Evolutionary conservation across 352 stramenopile genomes (phyloP), one percentile per base, ranked within the genome.

Genomic region (Phytopythium mirpurense): DNA sequence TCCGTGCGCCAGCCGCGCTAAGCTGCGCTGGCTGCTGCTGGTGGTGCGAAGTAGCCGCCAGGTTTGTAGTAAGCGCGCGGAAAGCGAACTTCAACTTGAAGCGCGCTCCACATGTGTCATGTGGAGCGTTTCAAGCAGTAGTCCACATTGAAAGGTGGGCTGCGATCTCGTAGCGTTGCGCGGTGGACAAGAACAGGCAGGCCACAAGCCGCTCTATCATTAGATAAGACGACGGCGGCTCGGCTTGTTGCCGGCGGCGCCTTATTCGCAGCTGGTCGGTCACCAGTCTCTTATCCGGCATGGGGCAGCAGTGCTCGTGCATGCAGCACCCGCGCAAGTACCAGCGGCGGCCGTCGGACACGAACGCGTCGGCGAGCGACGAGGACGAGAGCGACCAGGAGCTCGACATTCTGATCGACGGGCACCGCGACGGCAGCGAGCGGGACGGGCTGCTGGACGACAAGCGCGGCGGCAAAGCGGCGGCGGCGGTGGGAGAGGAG

Each of bases 231-330:
- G 45, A 42, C 45, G 45, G 11, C 45, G n/a, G 14, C 16, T n/a
- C n/a, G n/a, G n/a, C n/a, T n/a, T n/a, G n/a, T n/a, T n/a, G n/a
- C n/a, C n/a, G n/a, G n/a, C n/a, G n/a, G n/a, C n/a, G n/a, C n/a
- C n/a, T n/a, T n/a, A n/a, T n/a, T n/a, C n/a, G n/a, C n/a, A n/a
- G n/a, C n/a, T n/a, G n/a, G n/a, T n/a, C n/a, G n/a, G n/a, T n/a
- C n/a, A n/a, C 34, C 34, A 38, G 34, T n/a, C 26, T 36, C 24
- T 19, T 19, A 27, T 24, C 21, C 58, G 46, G 16, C 34, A 92
- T 92, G 83, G 78, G 81, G 32, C 78, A 89, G 59, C 58, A 72
- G 56, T 94, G 83, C 60, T 88, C 83, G 53, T 94, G 83, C 58
- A 52, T 86, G 57, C 66, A 89, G 49, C 77, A 86, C 26, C 67